Evolutionary conservation across 805 yeast species (phyloP), one percentile per base, ranked within the genome.

Genomic region (Yamadazyma insecticola): DNA sequence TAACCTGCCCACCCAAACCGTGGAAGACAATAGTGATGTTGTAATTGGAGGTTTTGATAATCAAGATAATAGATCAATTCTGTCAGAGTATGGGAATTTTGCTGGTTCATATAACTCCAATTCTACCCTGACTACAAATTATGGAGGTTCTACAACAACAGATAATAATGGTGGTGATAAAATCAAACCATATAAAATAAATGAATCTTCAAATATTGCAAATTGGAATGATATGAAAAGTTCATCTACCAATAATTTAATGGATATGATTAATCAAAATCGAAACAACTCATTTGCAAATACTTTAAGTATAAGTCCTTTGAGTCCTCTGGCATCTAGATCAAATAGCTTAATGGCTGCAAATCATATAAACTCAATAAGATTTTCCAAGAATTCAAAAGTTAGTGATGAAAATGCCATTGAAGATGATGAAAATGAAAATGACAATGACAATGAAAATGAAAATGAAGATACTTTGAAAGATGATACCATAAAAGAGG

Each of bases 51-150:
- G n/a, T n/a, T n/a, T n/a, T n/a, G n/a, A 30, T 9, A 23, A 22
- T 19, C 23, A 33, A 16, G 47, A 46, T 18, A 34, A 34, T 14
- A 48, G 50, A 22, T 56, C 63, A 2, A 45, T 58, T 13, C 56
- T 53, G 44, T 58, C 66, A 5, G 68, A 61, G 17, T 39, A 60
- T 16, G 68, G 60, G 15, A 61, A 64, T 26, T 47, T 63, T 26
- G 67, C 58, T 10, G 68, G 69, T 4, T 62, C 69, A 1, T 63
- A 48, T 44, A 61, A 61, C 35, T 63, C 69, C 1, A 61, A 55
- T 40, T 62, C 68, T 2, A 60, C 70, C 3, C 61, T 55, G 57
- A 57, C 60, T 10, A 59, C 66, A 1, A 55, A 60, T 36, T 62
- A 58, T 41, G 67, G 66, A 13, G 50, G 42, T 7, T 35, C 46